Evolutionary conservation across 768 basidiomycete genomes (phyloP).

Genomic region (Thelephora aurantiotincta): DNA sequence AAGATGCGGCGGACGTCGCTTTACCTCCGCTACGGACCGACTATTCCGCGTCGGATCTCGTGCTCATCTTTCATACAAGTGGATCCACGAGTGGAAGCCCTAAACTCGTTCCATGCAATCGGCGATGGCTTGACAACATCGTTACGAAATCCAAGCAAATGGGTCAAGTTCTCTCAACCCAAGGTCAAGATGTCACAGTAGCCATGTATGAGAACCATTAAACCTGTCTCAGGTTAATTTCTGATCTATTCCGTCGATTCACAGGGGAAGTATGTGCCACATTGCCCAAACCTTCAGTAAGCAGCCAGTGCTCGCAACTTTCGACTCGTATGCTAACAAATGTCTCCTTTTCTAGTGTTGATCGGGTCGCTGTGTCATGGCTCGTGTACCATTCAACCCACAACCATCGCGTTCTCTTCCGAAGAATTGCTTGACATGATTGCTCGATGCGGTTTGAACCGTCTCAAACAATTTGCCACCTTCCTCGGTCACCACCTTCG

Average conservation of each 20-base stretch:
- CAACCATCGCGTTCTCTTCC: constrained; percentile 46
- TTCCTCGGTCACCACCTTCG: constrained; percentile 55
- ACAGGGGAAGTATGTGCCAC: constrained; percentile 75
- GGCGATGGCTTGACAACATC: constrained; percentile 49
- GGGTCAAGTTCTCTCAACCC: constrained; percentile 30
- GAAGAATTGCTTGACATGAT: constrained; percentile 66
- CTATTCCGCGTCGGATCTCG: constrained; percentile 25
- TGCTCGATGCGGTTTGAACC: constrained; percentile 49
- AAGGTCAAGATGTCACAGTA: constrained; percentile 51
- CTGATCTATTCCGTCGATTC: constrained; percentile 16
- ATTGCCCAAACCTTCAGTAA: constrained; percentile 66
- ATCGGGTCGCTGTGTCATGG: constrained; percentile 61
- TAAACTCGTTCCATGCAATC: constrained; percentile 61
- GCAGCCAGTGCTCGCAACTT: constrained; percentile 16
- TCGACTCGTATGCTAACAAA: constrained; percentile 13
- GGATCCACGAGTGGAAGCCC: constrained; percentile 78
- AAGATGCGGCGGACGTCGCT: constrained; percentile 22
- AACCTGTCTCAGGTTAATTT: constrained; percentile 7
- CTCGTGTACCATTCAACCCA: constrained; percentile 59
- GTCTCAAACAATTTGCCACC: constrained; percentile 60
- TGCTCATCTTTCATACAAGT: constrained; percentile 68
- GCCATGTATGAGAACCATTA: constrained; percentile 45
- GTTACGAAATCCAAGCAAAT: constrained; percentile 45
- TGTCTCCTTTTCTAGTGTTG: constrained; percentile 33
- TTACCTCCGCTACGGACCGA: constrained; percentile 29